Conservation (phyloP, 331 rosid species). For the Telfairia occidentalis region DNA sequence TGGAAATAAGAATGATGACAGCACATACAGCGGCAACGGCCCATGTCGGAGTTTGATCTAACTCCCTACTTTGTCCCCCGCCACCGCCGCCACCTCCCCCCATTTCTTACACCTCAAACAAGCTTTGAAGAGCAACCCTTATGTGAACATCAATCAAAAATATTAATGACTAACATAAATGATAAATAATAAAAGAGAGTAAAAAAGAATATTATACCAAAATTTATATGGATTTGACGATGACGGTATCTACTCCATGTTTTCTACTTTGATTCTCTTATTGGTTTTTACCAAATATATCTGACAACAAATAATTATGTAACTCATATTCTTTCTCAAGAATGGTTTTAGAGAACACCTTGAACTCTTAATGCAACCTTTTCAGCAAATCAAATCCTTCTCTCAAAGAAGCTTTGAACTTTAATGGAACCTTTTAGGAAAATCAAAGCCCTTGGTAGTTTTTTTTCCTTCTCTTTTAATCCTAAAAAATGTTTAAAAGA, state of each 20-base stretch:
- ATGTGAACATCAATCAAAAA: background rate
- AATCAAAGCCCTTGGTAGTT: background rate
- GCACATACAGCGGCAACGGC: slow-evolving; percentile 89
- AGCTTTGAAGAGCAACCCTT: background rate
- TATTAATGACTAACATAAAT: background rate
- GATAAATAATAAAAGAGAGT: background rate
- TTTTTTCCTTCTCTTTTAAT: background rate
- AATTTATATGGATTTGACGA: background rate
- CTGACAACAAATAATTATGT: background rate
- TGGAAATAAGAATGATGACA: slow-evolving; percentile 54
- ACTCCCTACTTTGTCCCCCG: slow-evolving; percentile 19
- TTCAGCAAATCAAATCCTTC: no score
- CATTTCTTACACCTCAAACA: slow-evolving; percentile 12
- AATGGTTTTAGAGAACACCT: background rate
- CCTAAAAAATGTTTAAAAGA: background rate
- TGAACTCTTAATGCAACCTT: background rate
- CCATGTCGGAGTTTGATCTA: slow-evolving; percentile 89
- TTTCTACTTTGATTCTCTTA: background rate
- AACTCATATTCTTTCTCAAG: no score
- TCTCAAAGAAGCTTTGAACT: no score
- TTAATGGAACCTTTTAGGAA: no score
- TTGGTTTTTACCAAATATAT: no score
- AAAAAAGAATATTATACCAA: background rate
- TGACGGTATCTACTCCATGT: background rate
- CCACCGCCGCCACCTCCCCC: slow-evolving; percentile 33